Conservation (phyloP, 1,139 yeast species). For the Hyphopichia wangnamkhiaoensis region DNA sequence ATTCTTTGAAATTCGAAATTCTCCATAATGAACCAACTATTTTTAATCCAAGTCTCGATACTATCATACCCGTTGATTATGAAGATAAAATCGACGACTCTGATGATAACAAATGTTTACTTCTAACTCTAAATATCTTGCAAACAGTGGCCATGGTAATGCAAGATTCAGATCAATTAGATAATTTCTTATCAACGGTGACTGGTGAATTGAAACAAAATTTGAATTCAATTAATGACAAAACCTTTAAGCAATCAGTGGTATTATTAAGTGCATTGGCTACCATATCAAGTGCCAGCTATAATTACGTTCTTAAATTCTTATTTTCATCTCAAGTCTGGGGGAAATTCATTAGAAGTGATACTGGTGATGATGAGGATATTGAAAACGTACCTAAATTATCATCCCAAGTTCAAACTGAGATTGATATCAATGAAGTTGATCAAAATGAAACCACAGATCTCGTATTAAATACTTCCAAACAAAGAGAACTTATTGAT, state of each 20-base stretch:
- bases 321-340: slow-evolving; percentile 35
- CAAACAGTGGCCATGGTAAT: slow-evolving; percentile 36
- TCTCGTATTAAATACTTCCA: slow-evolving; percentile 45
- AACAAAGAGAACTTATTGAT: slow-evolving; percentile 62
- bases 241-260: slow-evolving; percentile 61
- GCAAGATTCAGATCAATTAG: slow-evolving; percentile 21
- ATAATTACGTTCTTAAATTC: slow-evolving; percentile 44
- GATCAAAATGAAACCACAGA: slow-evolving; percentile 13
- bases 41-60: slow-evolving; percentile 26
- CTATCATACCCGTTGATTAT: slow-evolving; percentile 33
- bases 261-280: slow-evolving; percentile 61
- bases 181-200: slow-evolving; percentile 40
- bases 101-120: slow-evolving; percentile 42
- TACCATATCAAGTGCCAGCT: slow-evolving; percentile 34
- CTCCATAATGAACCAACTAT: slow-evolving; percentile 63
- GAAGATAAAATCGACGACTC: slow-evolving; percentile 29
- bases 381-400: slow-evolving; percentile 11
- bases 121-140: slow-evolving; percentile 52
- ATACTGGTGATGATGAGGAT: slow-evolving; percentile 13
- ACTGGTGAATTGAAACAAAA: slow-evolving; percentile 59
- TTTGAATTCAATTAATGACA: slow-evolving; percentile 50
- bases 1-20: slow-evolving; percentile 83
- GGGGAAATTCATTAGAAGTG: slow-evolving; percentile 37
- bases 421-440: slow-evolving; percentile 18
- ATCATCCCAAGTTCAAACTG: not conserved